These are phyloP conservation scores for Pyrenula aspistea DNA, from an alignment of 495 filamentous ascomycete species.

Conservation along the genomic window DNA sequence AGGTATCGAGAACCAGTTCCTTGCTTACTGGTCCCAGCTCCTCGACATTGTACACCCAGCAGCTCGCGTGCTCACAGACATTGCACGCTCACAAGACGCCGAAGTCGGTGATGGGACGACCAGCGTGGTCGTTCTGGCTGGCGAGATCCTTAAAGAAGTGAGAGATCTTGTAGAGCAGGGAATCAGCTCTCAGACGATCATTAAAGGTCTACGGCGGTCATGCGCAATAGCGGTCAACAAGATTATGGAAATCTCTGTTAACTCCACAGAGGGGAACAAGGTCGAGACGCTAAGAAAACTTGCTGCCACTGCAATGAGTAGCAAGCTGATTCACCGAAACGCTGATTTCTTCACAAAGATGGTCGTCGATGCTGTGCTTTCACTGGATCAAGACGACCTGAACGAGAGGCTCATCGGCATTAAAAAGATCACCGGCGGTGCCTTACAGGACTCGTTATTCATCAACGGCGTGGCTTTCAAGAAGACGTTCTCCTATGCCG, in stretches of 20 bases:
- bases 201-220: slow-evolving; percentile 87
- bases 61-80: slow-evolving; percentile 94
- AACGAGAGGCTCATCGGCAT: slow-evolving; percentile 97
- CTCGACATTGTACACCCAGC: slow-evolving; percentile 98
- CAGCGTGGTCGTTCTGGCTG: slow-evolving; percentile 89
- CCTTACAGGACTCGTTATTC: slow-evolving; percentile 91
- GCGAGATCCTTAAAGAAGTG: slow-evolving; percentile 92
- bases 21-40: slow-evolving; percentile 41
- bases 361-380: slow-evolving; percentile 93
- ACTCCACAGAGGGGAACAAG: slow-evolving; percentile 64
- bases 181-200: slow-evolving; percentile 92
- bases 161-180: slow-evolving; percentile 92
- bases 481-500: slow-evolving; percentile 98
- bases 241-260: slow-evolving; percentile 92
- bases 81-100: slow-evolving; percentile 95
- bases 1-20: background rate
- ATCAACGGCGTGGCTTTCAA: slow-evolving; percentile 98
- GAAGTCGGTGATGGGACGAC: slow-evolving; percentile 98
- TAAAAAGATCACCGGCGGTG: slow-evolving; percentile 95
- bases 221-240: slow-evolving; percentile 93
- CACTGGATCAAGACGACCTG: slow-evolving; percentile 93
- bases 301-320: slow-evolving; percentile 97
- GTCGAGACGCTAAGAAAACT: slow-evolving; percentile 82
- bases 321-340: slow-evolving; percentile 97
- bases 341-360: slow-evolving; percentile 97